phyloP scores from a whole-genome alignment of 73 alveolate species.

The Paramecium octaurelia region DNA sequence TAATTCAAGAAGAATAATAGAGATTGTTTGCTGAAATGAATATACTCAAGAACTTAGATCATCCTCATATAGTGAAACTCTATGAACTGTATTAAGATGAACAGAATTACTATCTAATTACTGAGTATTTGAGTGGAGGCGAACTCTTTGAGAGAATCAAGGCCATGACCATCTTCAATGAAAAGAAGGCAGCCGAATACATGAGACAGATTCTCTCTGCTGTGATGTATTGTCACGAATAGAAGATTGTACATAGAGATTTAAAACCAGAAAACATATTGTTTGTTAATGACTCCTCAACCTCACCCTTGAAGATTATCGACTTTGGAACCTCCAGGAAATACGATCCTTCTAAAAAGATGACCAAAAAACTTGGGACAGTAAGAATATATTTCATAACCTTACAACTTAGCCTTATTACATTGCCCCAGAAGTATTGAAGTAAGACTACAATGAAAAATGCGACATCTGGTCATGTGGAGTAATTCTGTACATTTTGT shows the following conservation, averaged over 20 bases:
- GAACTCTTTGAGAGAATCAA: constrained; percentile 69
- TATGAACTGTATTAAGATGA: constrained; percentile 53
- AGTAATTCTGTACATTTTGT: background rate
- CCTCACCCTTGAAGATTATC: constrained; percentile 66
- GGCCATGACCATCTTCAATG: constrained; percentile 26
- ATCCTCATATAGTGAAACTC: constrained; percentile 51
- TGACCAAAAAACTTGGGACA: constrained; percentile 58
- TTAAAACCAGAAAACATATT: constrained; percentile 85
- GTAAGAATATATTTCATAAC: background rate
- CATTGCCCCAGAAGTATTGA: constrained; percentile 51
- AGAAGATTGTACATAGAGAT: constrained; percentile 65
- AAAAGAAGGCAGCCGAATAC: constrained; percentile 56
- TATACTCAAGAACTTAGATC: constrained; percentile 47
- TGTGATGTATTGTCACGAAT: constrained; percentile 60
- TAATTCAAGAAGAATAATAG: constrained; percentile 46
- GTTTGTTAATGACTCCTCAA: constrained; percentile 62
- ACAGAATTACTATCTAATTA: constrained; percentile 36
- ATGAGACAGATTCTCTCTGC: constrained; percentile 61
- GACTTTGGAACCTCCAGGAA: constrained; percentile 73
- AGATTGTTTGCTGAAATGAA: constrained; percentile 61
- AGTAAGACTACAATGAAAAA: constrained; percentile 33
- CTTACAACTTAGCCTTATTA: background rate
- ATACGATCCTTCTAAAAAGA: constrained; percentile 49
- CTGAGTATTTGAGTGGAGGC: constrained; percentile 70
- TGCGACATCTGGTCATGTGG: constrained; percentile 56